Evolutionary conservation across 1,284 basidiomycete genomes (phyloP).

Genomic region (Fomes fomentarius): DNA sequence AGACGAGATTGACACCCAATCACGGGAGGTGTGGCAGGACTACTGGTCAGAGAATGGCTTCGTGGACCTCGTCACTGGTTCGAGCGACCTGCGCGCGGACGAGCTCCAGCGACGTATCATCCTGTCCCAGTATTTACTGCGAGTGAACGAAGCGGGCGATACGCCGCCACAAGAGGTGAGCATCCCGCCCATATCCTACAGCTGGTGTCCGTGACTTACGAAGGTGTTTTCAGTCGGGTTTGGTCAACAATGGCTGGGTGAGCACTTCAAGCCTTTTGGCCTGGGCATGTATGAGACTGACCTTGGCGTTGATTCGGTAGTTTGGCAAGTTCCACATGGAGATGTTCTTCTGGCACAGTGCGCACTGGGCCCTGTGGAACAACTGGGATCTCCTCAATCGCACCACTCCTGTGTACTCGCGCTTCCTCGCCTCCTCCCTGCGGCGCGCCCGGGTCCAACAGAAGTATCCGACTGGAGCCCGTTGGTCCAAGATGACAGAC

Average conservation of each 20-base stretch:
- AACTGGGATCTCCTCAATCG: slow-evolving; percentile 57
- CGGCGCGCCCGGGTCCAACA: slow-evolving; percentile 52
- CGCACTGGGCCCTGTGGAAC: slow-evolving; percentile 64
- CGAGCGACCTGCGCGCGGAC: slow-evolving; percentile 50
- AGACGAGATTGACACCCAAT: slow-evolving; percentile 37
- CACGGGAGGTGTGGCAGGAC: slow-evolving; percentile 43
- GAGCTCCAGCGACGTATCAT: slow-evolving; percentile 62
- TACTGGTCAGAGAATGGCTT: slow-evolving; percentile 57
- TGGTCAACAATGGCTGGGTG: slow-evolving; percentile 64
- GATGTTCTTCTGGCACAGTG: slow-evolving; percentile 63
- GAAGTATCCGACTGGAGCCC: slow-evolving; percentile 53
- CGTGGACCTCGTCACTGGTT: slow-evolving; percentile 53
- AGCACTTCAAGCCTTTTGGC: slow-evolving; percentile 33
- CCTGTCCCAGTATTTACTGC: slow-evolving; percentile 57
- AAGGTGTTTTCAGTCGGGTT: slow-evolving; percentile 47
- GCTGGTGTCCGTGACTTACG: no score
- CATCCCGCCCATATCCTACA: no score
- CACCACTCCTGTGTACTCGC: slow-evolving; percentile 46
- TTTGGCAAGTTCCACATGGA: slow-evolving; percentile 65
- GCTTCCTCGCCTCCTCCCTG: slow-evolving; percentile 51
- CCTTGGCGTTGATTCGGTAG: slow-evolving; percentile 29
- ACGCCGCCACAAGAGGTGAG: slow-evolving; percentile 60
- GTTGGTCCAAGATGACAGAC: slow-evolving; percentile 71
- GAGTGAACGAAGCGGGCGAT: slow-evolving; percentile 61
- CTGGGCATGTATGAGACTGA: no score